Conservation (phyloP, 495 filamentous ascomycete genomes). For the Acidomyces sp. region DNA sequence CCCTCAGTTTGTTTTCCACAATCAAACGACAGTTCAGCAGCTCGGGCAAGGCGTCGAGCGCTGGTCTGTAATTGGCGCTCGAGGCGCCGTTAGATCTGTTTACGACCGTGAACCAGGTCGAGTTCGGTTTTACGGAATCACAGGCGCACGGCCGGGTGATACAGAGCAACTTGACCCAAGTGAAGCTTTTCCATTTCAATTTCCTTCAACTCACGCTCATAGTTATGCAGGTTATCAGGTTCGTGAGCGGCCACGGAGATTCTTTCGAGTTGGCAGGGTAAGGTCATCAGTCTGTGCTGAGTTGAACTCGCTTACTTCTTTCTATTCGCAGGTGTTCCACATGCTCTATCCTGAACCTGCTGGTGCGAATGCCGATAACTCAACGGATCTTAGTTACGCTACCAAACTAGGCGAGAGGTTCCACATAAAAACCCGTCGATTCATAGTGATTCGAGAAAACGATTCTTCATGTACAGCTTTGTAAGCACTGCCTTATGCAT, state of each 20-base stretch:
- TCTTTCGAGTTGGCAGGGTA: not conserved
- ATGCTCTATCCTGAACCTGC: not conserved
- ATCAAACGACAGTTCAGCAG: no score
- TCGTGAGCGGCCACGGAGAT: not conserved
- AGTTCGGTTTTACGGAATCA: no score
- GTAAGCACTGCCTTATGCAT: not conserved
- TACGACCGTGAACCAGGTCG: no score
- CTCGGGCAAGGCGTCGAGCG: no score
- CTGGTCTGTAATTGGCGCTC: no score
- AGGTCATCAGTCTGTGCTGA: not conserved
- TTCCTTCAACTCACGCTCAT: not conserved
- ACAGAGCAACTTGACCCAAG: not conserved
- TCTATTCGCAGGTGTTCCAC: not conserved
- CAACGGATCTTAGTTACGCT: not conserved
- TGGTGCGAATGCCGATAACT: not conserved
- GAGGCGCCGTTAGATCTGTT: no score
- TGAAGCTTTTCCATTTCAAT: not conserved
- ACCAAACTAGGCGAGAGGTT: not conserved
- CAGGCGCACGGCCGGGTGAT: not conserved
- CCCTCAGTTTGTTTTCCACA: no score
- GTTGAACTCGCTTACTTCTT: not conserved
- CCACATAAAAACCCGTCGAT: not conserved
- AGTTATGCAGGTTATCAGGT: not conserved
- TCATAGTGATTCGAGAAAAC: not conserved
- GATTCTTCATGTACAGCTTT: not conserved